Percentiles rank a stretch among this genome's conserved stretches.
Evolutionary conservation across 2,329 filamentous ascomycete species (phyloP).

Genomic region (Colletotrichum destructivum): DNA sequence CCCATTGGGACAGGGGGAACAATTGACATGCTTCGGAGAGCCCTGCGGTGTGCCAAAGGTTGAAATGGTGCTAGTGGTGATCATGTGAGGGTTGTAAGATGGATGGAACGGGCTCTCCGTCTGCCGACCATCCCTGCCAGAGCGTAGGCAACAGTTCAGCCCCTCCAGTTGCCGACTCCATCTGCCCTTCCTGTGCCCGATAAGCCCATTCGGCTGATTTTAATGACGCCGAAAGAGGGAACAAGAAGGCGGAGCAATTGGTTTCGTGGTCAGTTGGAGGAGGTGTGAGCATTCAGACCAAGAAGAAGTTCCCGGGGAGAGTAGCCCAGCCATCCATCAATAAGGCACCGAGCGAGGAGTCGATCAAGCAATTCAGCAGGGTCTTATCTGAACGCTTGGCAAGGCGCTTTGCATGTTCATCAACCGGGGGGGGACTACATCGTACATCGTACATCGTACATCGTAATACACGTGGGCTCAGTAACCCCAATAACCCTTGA

Average conservation of each 20-base stretch:
- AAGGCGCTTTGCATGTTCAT: no score
- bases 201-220: not conserved
- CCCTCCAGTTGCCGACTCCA: not conserved
- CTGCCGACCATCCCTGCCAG: no score
- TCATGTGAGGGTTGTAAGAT: no score
- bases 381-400: no score
- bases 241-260: not conserved
- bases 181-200: not conserved
- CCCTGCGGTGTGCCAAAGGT: not conserved
- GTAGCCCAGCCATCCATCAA: no score
- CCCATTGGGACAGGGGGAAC: not conserved
- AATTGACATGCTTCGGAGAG: not conserved
- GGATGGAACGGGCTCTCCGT: no score
- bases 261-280: not conserved
- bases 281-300: not conserved
- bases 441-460: no score
- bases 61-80: no score
- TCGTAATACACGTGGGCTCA: not conserved
- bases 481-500: slow-evolving; percentile 32
- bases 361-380: no score
- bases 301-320: not conserved
- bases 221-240: not conserved
- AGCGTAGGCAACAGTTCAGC: no score
- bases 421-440: no score
- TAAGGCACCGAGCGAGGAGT: no score